A percentile compares a stretch with the other conserved stretches of the same genome.
Conservation (phyloP, 768 basidiomycete genomes). For the Neoboletus subvelutipes region DNA sequence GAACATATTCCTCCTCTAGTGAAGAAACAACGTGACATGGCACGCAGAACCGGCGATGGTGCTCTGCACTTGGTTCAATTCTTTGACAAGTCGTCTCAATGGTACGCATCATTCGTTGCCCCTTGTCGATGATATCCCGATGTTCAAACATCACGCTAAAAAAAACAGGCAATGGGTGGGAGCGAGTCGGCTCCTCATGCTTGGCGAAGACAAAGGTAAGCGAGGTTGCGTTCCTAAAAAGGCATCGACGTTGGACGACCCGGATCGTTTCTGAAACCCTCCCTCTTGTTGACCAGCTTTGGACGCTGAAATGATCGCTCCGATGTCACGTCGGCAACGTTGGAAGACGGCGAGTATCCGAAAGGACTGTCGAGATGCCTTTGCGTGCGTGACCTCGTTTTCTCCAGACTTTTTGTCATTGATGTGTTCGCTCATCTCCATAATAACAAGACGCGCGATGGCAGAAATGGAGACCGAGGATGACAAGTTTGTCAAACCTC, state of each 20-base stretch:
- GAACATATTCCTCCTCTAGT: conserved; percentile 48
- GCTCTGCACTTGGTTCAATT: conserved; percentile 72
- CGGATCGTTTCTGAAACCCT: background rate
- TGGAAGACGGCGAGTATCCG: conserved; percentile 56
- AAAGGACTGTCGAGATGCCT: conserved; percentile 61
- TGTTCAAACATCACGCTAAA: conserved; percentile 26
- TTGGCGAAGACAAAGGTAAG: conserved; percentile 73
- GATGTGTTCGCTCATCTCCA: background rate
- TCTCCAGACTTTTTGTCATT: background rate
- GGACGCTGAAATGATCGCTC: conserved; percentile 61
- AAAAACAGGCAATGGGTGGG: conserved; percentile 57
- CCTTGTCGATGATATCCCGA: background rate
- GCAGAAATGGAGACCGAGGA: conserved; percentile 47
- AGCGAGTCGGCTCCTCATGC: conserved; percentile 52
- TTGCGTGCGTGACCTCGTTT: conserved; percentile 44
- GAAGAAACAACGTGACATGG: conserved; percentile 29
- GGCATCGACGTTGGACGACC: background rate
- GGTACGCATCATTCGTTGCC: conserved; percentile 40
- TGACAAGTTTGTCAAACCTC: conserved; percentile 11
- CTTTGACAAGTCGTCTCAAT: conserved; percentile 65
- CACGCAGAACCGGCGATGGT: conserved; percentile 38
- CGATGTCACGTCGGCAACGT: conserved; percentile 50
- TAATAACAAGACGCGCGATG: conserved; percentile 37
- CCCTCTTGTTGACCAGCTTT: conserved; percentile 42
- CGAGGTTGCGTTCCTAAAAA: background rate